Evolutionary conservation across 2,329 filamentous ascomycete species (phyloP).

Genomic region (Colletotrichum endophyticum): DNA sequence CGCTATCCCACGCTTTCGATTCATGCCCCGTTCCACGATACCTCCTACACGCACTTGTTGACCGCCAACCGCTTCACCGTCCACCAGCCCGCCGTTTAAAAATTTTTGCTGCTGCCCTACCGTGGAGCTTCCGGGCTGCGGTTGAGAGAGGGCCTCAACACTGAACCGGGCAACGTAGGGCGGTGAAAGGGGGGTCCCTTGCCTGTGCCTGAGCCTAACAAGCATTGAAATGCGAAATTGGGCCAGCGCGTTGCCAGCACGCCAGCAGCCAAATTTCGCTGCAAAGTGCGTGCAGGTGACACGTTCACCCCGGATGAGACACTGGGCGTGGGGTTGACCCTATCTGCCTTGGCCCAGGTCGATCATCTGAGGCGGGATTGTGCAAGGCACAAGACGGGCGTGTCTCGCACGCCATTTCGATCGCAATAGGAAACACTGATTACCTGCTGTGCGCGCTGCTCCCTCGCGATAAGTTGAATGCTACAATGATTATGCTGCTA

Average conservation of each 20-base stretch:
- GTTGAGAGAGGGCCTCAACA: conserved; percentile 5
- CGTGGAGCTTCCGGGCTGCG: not conserved
- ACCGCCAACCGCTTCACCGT: not conserved
- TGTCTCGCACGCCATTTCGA: not conserved
- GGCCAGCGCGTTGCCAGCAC: not conserved
- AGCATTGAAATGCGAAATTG: not conserved
- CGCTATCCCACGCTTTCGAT: not conserved
- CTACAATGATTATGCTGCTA: not conserved
- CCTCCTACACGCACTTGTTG: not conserved
- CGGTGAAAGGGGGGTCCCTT: conserved; percentile 5
- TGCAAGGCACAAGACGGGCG: not conserved
- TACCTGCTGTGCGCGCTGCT: not conserved
- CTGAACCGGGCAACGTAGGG: not conserved
- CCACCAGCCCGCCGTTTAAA: not conserved
- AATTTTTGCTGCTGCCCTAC: not conserved
- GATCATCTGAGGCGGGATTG: conserved; percentile 10
- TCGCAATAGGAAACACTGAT: not conserved
- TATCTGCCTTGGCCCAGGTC: not conserved
- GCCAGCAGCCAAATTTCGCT: not conserved
- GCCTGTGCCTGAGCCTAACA: not conserved
- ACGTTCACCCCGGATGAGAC: conserved; percentile 5
- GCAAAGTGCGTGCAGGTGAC: conserved; percentile 3
- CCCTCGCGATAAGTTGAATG: not conserved
- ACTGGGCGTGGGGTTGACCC: not conserved
- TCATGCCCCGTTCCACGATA: not conserved